Evolutionary conservation across 2,329 filamentous ascomycete genomes (phyloP).

Genomic region (Aspergillus niger): DNA sequence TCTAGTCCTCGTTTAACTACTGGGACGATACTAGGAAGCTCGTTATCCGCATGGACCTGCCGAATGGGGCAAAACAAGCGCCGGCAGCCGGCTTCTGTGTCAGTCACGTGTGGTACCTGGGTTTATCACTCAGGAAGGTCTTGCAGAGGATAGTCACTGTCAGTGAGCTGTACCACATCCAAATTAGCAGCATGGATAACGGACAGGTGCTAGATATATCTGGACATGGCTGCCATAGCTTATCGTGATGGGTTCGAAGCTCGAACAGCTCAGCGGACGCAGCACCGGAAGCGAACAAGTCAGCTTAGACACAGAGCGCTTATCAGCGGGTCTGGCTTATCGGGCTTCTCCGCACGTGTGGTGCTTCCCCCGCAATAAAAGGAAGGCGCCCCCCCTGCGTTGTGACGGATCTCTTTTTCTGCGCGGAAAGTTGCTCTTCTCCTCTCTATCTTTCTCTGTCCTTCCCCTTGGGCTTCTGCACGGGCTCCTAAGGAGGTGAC

Average conservation of each 20-base stretch:
- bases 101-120: conserved; percentile 8
- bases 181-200: too few relatives aligned
- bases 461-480: not conserved
- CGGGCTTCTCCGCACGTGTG: conserved; percentile 22
- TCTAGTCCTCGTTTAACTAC: too few relatives aligned
- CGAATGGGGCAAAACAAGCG: conserved; percentile 12
- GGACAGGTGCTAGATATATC: not conserved
- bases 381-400: conserved; percentile 8
- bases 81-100: conserved; percentile 10
- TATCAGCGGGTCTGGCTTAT: conserved; percentile 27
- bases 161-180: too few relatives aligned
- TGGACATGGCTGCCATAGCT: not conserved
- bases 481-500: conserved; percentile 1
- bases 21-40: too few relatives aligned
- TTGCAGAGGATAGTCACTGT: not conserved
- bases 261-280: not conserved
- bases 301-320: conserved; percentile 13
- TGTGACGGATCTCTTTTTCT: not conserved
- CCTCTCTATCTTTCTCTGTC: not conserved
- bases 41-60: conserved; percentile 23
- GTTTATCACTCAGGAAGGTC: not conserved
- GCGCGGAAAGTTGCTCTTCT: not conserved
- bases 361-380: conserved; percentile 26
- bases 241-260: not conserved
- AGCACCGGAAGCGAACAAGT: too few relatives aligned